Evolutionary conservation across 2,329 filamentous ascomycete genomes (phyloP).

Genomic region (Stenocarpella maydis): DNA sequence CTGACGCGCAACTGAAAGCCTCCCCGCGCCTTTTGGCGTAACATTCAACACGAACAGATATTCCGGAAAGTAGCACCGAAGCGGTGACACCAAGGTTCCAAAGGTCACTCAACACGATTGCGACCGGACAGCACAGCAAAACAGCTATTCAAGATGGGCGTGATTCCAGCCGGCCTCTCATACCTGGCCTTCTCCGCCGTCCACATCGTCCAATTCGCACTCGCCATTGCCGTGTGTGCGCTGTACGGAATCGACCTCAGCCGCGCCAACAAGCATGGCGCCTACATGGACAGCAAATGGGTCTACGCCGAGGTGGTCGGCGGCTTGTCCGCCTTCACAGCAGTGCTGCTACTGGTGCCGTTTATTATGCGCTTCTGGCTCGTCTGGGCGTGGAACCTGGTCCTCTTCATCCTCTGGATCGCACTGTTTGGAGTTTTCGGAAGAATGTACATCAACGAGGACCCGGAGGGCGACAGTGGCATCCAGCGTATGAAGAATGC

Average conservation of each 20-base stretch:
- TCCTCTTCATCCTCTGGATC: constrained; percentile 82
- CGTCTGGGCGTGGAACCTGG: constrained; percentile 72
- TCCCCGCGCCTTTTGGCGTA: neutral
- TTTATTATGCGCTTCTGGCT: constrained; percentile 62
- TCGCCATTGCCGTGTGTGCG: constrained; percentile 79
- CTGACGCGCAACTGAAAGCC: neutral
- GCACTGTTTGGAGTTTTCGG: constrained; percentile 86
- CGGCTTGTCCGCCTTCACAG: constrained; percentile 69
- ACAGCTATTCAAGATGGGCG: constrained; percentile 49
- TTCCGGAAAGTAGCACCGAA: neutral
- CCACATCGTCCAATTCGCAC: constrained; percentile 79
- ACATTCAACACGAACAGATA: neutral
- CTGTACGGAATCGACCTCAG: constrained; percentile 78
- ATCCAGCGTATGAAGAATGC: constrained; percentile 84
- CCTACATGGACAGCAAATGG: constrained; percentile 73
- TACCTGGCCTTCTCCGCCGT: constrained; percentile 67
- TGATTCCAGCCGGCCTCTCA: constrained; percentile 54
- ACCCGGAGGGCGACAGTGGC: constrained; percentile 68
- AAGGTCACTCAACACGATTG: neutral
- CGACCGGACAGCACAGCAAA: neutral
- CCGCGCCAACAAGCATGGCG: constrained; percentile 56
- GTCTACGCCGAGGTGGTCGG: constrained; percentile 78
- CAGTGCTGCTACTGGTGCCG: constrained; percentile 71
- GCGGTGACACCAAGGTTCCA: neutral
- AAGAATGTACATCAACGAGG: constrained; percentile 76